These are phyloP conservation scores for Epichloe brachyelytri DNA, from an alignment of 2,329 filamentous ascomycete genomes.

Conservation along the genomic window DNA sequence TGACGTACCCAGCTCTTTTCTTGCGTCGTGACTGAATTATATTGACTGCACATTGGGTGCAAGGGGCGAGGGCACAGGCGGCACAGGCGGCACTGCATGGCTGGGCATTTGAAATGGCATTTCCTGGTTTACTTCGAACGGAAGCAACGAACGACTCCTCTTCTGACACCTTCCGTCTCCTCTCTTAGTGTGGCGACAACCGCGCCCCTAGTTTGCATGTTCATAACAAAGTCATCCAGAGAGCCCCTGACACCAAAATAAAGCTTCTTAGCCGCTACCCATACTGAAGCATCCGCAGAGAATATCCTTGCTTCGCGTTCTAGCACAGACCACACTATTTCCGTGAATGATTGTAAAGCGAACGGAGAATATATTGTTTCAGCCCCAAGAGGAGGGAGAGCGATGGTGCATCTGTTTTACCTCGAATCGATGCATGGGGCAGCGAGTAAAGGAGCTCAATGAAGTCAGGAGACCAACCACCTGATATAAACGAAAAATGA, in stretches of 20 bases:
- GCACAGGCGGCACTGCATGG: background rate
- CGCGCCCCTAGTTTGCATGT: constrained; percentile 35
- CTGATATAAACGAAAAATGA: constrained; percentile 54
- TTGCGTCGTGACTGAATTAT: no score
- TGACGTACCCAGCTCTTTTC: background rate
- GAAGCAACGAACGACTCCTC: constrained; percentile 39
- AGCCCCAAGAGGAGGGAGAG: constrained; percentile 49
- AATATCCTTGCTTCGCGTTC: constrained; percentile 23
- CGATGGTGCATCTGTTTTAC: background rate
- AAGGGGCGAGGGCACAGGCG: background rate
- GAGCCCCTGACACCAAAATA: constrained; percentile 81
- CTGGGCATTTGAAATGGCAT: background rate
- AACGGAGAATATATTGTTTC: constrained; percentile 77
- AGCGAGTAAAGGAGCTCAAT: constrained; percentile 40
- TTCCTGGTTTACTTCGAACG: background rate
- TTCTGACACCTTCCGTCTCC: constrained; percentile 47
- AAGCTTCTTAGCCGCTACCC: constrained; percentile 64
- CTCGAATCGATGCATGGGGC: constrained; percentile 2
- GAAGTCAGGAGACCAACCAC: constrained; percentile 58
- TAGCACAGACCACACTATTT: constrained; percentile 50
- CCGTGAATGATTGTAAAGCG: constrained; percentile 54
- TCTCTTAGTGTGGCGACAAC: constrained; percentile 39
- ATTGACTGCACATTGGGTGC: background rate
- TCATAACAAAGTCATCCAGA: constrained; percentile 57
- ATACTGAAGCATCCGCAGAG: constrained; percentile 38